Percentiles rank a stretch among this genome's conserved stretches.
phyloP scores from a whole-genome alignment of 1,284 basidiomycete species.

The Cryptococcus maquisensis region DNA sequence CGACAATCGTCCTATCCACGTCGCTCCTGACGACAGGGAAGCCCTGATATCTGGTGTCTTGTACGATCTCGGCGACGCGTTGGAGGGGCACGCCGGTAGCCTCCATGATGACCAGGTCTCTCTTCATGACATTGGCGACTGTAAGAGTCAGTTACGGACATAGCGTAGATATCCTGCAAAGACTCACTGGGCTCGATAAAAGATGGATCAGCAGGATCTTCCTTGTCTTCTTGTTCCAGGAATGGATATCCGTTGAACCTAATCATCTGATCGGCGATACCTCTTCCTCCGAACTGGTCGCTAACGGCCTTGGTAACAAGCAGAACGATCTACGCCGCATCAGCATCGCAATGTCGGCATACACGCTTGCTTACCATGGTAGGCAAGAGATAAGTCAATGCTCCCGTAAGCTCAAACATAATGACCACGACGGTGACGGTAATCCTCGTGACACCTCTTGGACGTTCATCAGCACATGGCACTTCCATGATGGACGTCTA shows the following conservation, averaged over 20 bases:
- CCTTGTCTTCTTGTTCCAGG: conserved; percentile 77
- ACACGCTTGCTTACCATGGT: conserved; percentile 70
- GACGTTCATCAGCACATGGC: neutral
- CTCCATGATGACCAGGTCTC: conserved; percentile 67
- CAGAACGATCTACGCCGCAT: conserved; percentile 72
- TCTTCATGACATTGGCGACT: conserved; percentile 88
- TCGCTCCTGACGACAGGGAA: conserved; percentile 74
- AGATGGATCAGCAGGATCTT: conserved; percentile 77
- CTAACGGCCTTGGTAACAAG: conserved; percentile 95
- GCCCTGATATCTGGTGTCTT: conserved; percentile 73
- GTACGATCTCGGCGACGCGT: conserved; percentile 61
- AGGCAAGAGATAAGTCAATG: conserved; percentile 93
- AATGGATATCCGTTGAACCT: conserved; percentile 96
- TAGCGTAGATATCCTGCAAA: neutral
- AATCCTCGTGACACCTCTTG: conserved; percentile 91
- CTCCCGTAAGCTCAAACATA: conserved; percentile 99
- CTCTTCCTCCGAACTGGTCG: conserved; percentile 87
- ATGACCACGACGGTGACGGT: conserved; percentile 98
- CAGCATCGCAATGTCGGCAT: neutral
- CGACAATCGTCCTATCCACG: conserved; percentile 61
- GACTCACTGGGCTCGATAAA: conserved; percentile 77
- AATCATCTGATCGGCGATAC: conserved; percentile 97
- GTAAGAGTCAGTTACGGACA: conserved; percentile 13
- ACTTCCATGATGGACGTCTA: conserved; percentile 1
- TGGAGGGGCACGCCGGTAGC: conserved; percentile 70